Base-by-base conservation (phyloP, 179 eudicot genomes). In the Spinacia oleracea region DNA sequence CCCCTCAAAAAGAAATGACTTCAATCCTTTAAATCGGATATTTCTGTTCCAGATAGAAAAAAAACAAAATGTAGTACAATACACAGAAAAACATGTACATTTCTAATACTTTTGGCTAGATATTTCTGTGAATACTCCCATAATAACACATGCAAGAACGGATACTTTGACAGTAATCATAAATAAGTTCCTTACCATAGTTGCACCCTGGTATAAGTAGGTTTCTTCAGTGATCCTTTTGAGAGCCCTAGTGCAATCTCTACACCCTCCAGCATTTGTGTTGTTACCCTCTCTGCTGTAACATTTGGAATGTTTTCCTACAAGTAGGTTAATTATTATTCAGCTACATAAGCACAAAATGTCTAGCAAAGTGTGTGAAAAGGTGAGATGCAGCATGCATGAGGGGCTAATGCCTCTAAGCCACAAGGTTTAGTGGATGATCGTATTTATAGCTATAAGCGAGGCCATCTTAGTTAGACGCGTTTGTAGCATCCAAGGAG, bases 221-320 rank as follows among this genome's bases (percentile, higher is more conserved):
- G 98, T 68, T 73, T 91, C 79, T 85, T 56, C 74, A 95, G 90
- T 74, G 90, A 90, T 80, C 86, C 84, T 81, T 87, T 85, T 38
- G 90, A 60, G 46, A 91, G 83, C 85, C 98, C 95, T 79, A 95
- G 80, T 46, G 95, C 97, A 67, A 67, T 80, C 89, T 93, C 97
- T 78, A 93, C 91, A 32, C 94, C 98, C 77, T 84, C 88, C 74
- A 93, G 95, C 97, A 95, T 95, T 68, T 86, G 83, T 70, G 67
- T 81, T 82, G 87, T 95, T 83, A 95, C 97, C 87, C 83, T 95
- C 86, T 91, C 97, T 68, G 98, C 93, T 11, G 95, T 90, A 72
- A 81, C 85, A 53, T 68, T 82, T 74, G 98, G 97, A 84, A 95
- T 89, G 79, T 91, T 93, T 84, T 95, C 98, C 98, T 95, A 91